Base-by-base conservation (phyloP, 805 yeast species). In the Teunomyces cretensis region DNA sequence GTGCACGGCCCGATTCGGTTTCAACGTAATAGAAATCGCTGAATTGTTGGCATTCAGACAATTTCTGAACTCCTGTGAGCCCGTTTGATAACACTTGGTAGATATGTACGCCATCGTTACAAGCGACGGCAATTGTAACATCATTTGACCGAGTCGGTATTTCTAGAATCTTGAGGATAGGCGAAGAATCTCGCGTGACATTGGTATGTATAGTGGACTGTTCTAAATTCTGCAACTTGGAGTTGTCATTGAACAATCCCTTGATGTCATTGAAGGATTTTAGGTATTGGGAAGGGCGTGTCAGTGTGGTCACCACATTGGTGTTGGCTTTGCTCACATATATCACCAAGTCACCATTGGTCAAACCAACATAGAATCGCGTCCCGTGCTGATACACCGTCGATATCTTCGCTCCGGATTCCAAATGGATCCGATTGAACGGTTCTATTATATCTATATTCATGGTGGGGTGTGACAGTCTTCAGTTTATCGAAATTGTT, bases 401-500 rank as follows among this genome's bases (percentile, higher is more conserved):
- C 8, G 70, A 48, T 5, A 65, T 55, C 45, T 52, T 58, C 13
- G 49, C 30, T 12, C 42, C 41, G 4, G 49, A 26, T 3, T 67
- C 55, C 19, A 69, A 51, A 53, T 59, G 65, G 45, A 67, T 58
- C 52, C 72, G 56, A 42, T 59, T 66, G 37, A 56, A 53, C 26
- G 75, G 75, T 50, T 67, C 63, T 46, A 71, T 53, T 26, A 71
- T 59, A 44, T 70, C 70, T 41, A 69, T 61, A 47, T 67, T 70
- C 74, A 71, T 70, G 24, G 35, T 33, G 14, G 41, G 32, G 41
- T 19, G 22, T n/a, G n/a, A 16, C 13, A n/a, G 39, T 9, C 28
- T 8, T 8, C 9, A 7, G 12, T 26, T 35, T 13, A 24, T 19
- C 28, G 28, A 35, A 35, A 35, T 19, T 19, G 27, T 19, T 35